Evolutionary conservation across 2,329 filamentous ascomycete genomes (phyloP).

Genomic region (Coniochaeta sp.): DNA sequence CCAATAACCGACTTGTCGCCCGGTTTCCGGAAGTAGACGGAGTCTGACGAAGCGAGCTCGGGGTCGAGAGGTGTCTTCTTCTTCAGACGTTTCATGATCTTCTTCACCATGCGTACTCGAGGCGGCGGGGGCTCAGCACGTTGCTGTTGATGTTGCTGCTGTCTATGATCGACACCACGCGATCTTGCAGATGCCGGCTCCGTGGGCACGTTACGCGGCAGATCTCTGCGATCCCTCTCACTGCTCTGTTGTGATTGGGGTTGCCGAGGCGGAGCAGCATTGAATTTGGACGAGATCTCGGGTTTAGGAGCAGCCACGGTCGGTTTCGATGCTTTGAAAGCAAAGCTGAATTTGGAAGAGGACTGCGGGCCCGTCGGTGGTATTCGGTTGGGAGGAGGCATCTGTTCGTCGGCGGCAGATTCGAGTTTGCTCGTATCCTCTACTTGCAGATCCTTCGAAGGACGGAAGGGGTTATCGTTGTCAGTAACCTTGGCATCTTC

Average conservation of each 20-base stretch:
- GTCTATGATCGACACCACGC: conserved; percentile 14
- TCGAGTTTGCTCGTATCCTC: conserved; percentile 49
- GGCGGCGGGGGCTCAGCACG: conserved; percentile 27
- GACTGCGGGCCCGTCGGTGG: conserved; percentile 47
- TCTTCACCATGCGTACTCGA: conserved; percentile 56
- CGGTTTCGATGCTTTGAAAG: conserved; percentile 69
- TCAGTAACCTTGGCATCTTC: conserved; percentile 34
- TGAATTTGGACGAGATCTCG: conserved; percentile 62
- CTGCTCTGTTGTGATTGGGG: neutral
- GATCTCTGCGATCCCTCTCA: conserved; percentile 32
- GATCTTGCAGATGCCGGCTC: conserved; percentile 44
- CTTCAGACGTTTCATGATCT: conserved; percentile 63
- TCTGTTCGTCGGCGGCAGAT: conserved; percentile 35
- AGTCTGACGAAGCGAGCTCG: conserved; percentile 72
- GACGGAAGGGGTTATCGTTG: conserved; percentile 53
- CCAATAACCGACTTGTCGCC: conserved; percentile 97
- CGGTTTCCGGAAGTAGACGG: conserved; percentile 89
- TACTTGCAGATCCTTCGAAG: conserved; percentile 56
- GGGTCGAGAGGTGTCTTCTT: conserved; percentile 61
- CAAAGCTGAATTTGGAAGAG: conserved; percentile 79
- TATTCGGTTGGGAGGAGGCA: conserved; percentile 47
- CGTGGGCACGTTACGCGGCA: conserved; percentile 41
- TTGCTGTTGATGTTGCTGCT: conserved; percentile 17
- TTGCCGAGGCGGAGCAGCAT: conserved; percentile 47
- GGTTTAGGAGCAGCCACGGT: conserved; percentile 50